Base-by-base conservation (phyloP, 139 green algal genomes). In the Chlorella vulgaris region DNA sequence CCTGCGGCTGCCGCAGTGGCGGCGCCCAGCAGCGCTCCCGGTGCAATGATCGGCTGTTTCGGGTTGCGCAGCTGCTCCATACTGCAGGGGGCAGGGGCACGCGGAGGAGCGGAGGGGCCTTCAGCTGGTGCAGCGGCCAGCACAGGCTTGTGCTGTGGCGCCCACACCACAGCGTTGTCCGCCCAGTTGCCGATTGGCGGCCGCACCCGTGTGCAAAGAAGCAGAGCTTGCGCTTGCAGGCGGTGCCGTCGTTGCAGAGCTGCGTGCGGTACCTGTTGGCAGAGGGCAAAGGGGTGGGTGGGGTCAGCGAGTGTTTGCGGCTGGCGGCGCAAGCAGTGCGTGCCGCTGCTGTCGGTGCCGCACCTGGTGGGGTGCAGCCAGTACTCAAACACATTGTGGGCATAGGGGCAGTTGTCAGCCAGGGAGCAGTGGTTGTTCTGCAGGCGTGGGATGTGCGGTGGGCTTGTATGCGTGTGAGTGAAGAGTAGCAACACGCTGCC, bases 381-480 rank as follows among this genome's bases (percentile, higher is more conserved):
- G 85, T 95, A 94, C 86, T 97, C 93, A 67, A 96, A 97, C 1
- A 96, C 93, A 70, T 92, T 93, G 86, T 97, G 93, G n/a, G 88
- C 88, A 82, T 92, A 95, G 18, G 88, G 87, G 84, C 93, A 96
- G 28, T 53, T 55, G 55, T 95, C 91, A 1, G 91, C 91, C 7
- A 89, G 82, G 4, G 6, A 1, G 53, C 73, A 79, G 18, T 22
- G 13, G 0, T 35, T 36, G n/a, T 38, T 86, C 86, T 92, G 91
- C 40, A 43, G 47, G 13, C 10, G 13, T 15, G 15, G 47, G 47
- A 58, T 21, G 15, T 13, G 24, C 4, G 2, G n/a, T 42, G 38
- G 66, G 3, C 33, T 5, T 38, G 22, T 15, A 26, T 18, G 35
- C 26, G 38, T 38, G 36, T 35, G 19, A 29, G 66, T 22, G 4